phyloP scores from a whole-genome alignment of 2,329 filamentous ascomycete genomes.

The Cladosporium oxysporum region DNA sequence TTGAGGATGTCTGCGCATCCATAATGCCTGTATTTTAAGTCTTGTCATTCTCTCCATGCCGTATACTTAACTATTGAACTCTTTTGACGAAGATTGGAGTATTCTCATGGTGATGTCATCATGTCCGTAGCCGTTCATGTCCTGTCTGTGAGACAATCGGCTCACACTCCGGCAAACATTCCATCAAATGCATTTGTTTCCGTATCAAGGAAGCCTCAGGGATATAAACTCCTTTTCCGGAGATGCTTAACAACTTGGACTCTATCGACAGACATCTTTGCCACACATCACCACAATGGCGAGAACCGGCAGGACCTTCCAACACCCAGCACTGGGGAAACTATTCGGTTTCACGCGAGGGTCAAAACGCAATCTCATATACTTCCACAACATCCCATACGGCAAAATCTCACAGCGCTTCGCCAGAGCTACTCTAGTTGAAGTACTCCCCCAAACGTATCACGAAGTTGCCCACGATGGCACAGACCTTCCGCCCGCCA shows the following conservation, averaged over 20 bases:
- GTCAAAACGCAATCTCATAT: background rate
- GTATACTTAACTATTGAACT: too few relatives aligned
- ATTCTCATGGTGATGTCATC: background rate
- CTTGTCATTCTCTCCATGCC: too few relatives aligned
- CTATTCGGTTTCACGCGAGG: background rate
- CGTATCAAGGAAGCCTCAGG: background rate
- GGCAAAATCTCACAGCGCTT: conserved; percentile 1
- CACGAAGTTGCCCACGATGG: background rate
- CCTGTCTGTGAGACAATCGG: background rate
- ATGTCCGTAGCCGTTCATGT: background rate
- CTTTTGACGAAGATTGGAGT: too few relatives aligned
- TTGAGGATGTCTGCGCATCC: too few relatives aligned
- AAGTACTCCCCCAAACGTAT: background rate
- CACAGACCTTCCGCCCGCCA: background rate
- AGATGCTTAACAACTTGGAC: too few relatives aligned
- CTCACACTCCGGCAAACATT: background rate
- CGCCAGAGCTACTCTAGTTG: background rate
- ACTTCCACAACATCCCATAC: conserved; percentile 4
- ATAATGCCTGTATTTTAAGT: too few relatives aligned
- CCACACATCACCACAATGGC: background rate
- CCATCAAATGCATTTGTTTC: background rate
- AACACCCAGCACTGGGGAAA: background rate
- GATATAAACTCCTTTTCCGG: background rate
- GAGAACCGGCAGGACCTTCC: background rate
- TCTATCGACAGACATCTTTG: too few relatives aligned